Conservation (phyloP, 176 grass and related monocot species). For the Rhynchospora tenuis region DNA sequence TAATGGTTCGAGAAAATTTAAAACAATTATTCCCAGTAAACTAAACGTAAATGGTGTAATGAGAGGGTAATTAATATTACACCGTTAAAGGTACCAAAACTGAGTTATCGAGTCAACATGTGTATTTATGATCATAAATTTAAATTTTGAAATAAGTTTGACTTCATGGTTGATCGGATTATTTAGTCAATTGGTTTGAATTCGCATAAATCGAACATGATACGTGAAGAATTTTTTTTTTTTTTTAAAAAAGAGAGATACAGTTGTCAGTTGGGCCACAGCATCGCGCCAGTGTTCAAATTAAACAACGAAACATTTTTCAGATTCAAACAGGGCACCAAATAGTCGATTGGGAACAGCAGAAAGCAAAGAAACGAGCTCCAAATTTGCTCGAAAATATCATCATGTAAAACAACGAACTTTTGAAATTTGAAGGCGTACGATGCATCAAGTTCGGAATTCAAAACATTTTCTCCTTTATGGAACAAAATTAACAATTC, state of each 20-base stretch:
- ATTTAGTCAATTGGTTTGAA: no score
- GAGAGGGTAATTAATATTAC: no score
- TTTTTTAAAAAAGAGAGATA: neutral
- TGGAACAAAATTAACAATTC: constrained; percentile 15
- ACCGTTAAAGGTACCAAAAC: no score
- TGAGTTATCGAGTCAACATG: no score
- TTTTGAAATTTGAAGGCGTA: neutral
- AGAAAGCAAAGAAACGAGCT: neutral
- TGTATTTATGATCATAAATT: no score
- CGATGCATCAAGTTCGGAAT: neutral
- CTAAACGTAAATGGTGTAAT: no score
- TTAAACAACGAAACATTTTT: neutral
- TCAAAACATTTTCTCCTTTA: neutral
- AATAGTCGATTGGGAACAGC: neutral
- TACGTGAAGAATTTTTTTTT: no score
- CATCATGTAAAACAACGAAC: neutral
- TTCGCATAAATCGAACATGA: no score
- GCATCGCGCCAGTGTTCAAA: neutral
- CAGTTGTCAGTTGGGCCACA: neutral
- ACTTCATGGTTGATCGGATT: no score
- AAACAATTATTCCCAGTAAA: no score
- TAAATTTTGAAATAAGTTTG: no score
- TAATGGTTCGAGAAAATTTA: no score
- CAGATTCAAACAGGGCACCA: neutral
- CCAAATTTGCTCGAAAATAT: constrained; percentile 9